Percentiles rank a stretch among this genome's conserved stretches.
phyloP scores from a whole-genome alignment of 495 filamentous ascomycete genomes.

The Annulohypoxylon nitens region DNA sequence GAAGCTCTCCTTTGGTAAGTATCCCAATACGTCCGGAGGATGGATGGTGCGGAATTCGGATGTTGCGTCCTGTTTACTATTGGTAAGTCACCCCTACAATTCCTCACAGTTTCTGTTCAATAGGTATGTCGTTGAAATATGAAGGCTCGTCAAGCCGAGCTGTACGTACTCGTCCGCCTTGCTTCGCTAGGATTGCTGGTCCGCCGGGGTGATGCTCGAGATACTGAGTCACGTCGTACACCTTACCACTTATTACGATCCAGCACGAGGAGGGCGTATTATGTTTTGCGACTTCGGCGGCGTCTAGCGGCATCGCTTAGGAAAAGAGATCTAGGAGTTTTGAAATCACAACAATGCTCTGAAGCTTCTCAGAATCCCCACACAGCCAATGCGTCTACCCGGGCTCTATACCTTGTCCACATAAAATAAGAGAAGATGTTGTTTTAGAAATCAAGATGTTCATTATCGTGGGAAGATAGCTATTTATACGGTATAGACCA shows the following conservation, averaged over 20 bases:
- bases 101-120: neutral
- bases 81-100: neutral
- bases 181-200: constrained; percentile 73
- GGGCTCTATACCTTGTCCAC: neutral
- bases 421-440: neutral
- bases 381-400: neutral
- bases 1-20: constrained; percentile 72
- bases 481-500: constrained; percentile 4
- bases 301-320: constrained; percentile 31
- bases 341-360: neutral
- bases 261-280: constrained; percentile 74
- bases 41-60: constrained; percentile 78
- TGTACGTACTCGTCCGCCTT: constrained; percentile 64
- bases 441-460: neutral
- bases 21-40: constrained; percentile 69
- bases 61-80: constrained; percentile 70
- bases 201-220: constrained; percentile 79
- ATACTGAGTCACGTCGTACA: constrained; percentile 80
- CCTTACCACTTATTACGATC: constrained; percentile 78
- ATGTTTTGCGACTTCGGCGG: constrained; percentile 69
- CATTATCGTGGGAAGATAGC: neutral
- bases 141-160: neutral
- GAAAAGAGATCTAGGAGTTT: neutral
- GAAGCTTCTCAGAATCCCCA: neutral
- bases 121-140: neutral